Percentiles rank a stretch among this genome's conserved stretches.
Conservation (phyloP, 1,284 basidiomycete genomes). For the Ganoderma multipileum region DNA sequence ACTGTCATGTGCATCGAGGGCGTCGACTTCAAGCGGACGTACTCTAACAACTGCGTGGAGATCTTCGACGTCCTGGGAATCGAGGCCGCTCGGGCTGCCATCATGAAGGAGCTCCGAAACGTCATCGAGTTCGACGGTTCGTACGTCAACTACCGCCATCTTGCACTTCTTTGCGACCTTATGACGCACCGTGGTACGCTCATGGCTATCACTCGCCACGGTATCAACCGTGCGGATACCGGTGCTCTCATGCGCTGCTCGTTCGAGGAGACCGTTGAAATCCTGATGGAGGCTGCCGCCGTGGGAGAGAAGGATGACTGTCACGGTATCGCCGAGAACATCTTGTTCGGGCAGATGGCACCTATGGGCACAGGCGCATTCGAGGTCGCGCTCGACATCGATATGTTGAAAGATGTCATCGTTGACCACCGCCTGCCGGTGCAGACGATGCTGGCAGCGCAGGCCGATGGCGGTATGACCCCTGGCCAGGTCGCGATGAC, state of each 20-base stretch:
- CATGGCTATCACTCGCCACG: slow-evolving; percentile 99
- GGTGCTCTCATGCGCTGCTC: slow-evolving; percentile 98
- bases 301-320: slow-evolving; percentile 99
- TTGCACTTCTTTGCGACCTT: slow-evolving; percentile 94
- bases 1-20: slow-evolving; percentile 95
- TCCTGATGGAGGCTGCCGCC: slow-evolving; percentile 98
- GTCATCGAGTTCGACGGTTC: slow-evolving; percentile 99
- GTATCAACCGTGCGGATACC: slow-evolving; percentile 98
- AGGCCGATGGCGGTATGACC: slow-evolving; percentile 89
- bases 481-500: slow-evolving; percentile 93
- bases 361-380: slow-evolving; percentile 97
- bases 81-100: slow-evolving; percentile 93
- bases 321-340: slow-evolving; percentile 97
- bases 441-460: slow-evolving; percentile 82
- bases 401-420: slow-evolving; percentile 99
- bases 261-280: slow-evolving; percentile 99
- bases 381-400: slow-evolving; percentile 95
- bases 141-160: slow-evolving; percentile 98
- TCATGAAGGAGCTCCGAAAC: slow-evolving; percentile 90
- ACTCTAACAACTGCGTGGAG: slow-evolving; percentile 98
- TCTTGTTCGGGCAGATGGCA: slow-evolving; percentile 98
- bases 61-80: slow-evolving; percentile 97
- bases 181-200: slow-evolving; percentile 97
- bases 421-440: slow-evolving; percentile 95
- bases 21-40: slow-evolving; percentile 91